phyloP scores from a whole-genome alignment of 306 rosid genomes.

The Prunus dulcis region DNA sequence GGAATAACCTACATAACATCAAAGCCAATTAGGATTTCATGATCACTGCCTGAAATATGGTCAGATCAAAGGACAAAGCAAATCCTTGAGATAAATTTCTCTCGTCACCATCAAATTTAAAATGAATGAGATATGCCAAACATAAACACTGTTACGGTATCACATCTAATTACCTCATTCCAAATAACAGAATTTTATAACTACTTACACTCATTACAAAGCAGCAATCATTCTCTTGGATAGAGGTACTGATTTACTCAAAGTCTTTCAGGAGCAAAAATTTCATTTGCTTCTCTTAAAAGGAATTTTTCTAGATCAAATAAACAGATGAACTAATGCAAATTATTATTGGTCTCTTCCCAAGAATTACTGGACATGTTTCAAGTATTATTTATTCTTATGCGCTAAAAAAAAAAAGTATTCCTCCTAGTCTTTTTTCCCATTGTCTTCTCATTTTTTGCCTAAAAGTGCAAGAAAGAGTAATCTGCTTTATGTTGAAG shows the following conservation, averaged over 20 bases:
- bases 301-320: not conserved
- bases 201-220: not conserved
- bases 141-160: not conserved
- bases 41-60: not conserved
- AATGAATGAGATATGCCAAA: not conserved
- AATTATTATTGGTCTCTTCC: not conserved
- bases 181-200: not conserved
- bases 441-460: not conserved
- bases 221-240: not conserved
- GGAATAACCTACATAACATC: conserved; percentile 78
- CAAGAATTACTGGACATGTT: not conserved
- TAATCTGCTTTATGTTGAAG: not conserved
- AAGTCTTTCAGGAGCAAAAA: not conserved
- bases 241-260: not conserved
- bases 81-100: not conserved
- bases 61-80: not conserved
- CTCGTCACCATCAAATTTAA: not conserved
- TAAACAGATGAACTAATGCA: not conserved
- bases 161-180: not conserved
- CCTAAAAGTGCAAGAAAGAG: not conserved
- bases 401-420: not conserved
- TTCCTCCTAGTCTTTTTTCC: not conserved
- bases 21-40: conserved; percentile 11
- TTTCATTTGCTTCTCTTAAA: not conserved
- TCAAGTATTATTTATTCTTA: not conserved